Conservation (phyloP, 2,329 filamentous ascomycete species). For the Teratosphaeria epicoccoides region DNA sequence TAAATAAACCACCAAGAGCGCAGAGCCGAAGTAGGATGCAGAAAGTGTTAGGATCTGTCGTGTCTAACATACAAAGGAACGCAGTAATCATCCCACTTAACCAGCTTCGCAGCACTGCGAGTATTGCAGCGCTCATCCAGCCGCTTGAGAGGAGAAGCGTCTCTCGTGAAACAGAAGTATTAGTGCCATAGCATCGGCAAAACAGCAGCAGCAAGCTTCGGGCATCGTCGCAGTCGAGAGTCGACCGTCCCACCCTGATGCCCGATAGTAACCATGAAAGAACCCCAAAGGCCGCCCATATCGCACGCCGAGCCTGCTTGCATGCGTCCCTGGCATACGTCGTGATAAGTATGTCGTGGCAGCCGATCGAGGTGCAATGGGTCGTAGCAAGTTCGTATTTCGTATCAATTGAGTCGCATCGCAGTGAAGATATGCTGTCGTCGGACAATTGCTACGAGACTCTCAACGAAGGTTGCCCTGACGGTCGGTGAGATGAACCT, state of each 20-base stretch:
- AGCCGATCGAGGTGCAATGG: no score
- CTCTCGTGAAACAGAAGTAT: not conserved
- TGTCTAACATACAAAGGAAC: not conserved
- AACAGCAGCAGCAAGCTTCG: not conserved
- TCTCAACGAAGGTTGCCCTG: constrained; percentile 5
- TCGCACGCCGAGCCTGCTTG: not conserved
- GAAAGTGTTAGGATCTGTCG: not conserved
- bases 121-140: not conserved
- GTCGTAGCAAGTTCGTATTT: not conserved
- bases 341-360: no score
- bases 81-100: not conserved
- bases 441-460: not conserved
- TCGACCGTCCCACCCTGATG: not conserved
- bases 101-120: not conserved
- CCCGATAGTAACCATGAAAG: not conserved
- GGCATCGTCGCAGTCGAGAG: not conserved
- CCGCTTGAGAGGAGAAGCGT: not conserved
- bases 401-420: not conserved
- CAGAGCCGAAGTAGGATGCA: not conserved
- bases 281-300: not conserved
- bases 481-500: constrained; percentile 5
- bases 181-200: not conserved
- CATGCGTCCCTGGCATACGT: no score
- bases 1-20: no score
- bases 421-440: not conserved